phyloP scores from a whole-genome alignment of 441 rosid species.

The Croton laevigatus region DNA sequence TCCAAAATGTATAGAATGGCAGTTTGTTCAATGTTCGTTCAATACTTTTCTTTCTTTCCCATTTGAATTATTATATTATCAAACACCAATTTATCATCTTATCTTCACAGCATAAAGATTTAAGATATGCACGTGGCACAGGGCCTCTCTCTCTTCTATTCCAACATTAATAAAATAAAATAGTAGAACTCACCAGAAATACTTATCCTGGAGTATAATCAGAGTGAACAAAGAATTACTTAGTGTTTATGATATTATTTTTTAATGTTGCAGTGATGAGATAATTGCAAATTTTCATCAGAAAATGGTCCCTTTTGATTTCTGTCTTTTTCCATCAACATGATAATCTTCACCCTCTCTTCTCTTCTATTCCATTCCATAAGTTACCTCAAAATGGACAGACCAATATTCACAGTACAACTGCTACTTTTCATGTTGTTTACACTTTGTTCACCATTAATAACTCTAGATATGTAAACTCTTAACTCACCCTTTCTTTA shows the following conservation, averaged over 20 bases:
- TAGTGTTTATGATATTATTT: slow-evolving; percentile 14
- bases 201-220: background rate
- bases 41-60: background rate
- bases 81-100: background rate
- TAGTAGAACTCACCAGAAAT: slow-evolving; percentile 9
- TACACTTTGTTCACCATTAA: background rate
- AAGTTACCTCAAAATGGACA: slow-evolving; percentile 17
- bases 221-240: background rate
- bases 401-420: slow-evolving; percentile 11
- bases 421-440: slow-evolving; percentile 13
- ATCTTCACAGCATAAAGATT: slow-evolving; percentile 24
- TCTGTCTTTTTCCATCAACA: slow-evolving; percentile 7
- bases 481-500: background rate
- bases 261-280: slow-evolving; percentile 3
- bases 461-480: background rate
- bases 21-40: background rate
- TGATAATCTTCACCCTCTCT: slow-evolving; percentile 20
- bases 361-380: background rate
- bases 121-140: slow-evolving; percentile 14
- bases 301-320: slow-evolving; percentile 22
- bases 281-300: slow-evolving; percentile 7
- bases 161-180: background rate
- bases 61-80: background rate
- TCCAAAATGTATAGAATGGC: slow-evolving; percentile 5
- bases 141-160: background rate